Evolutionary conservation across 345 rosid genomes (phyloP), one percentile per base, ranked within the genome.

Genomic region (Salix exigua): DNA sequence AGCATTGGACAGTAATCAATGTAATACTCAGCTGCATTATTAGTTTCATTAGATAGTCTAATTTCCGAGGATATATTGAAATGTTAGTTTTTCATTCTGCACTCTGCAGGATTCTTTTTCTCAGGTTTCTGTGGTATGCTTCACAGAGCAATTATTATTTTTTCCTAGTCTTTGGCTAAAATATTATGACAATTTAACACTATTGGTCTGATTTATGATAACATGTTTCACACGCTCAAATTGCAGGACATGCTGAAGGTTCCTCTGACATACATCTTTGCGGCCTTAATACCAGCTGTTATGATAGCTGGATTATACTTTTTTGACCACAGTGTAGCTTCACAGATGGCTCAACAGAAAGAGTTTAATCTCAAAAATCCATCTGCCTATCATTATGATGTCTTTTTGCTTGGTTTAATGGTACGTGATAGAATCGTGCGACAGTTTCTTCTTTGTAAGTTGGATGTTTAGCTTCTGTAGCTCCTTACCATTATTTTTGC

Each of bases 221-320:
- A 58, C 10, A 14, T n/a, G 63, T 9, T 58, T 60, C 25, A 31
- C 16, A 61, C 51, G 64, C 18, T 71, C 55, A 35, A 58, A 66
- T 62, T 82, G 71, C 91, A 94, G 98, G 97, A 92, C 73, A 94
- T 91, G 97, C 80, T 81, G 63, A 92, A 84, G 77, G 93, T 94
- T 31, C 93, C 98, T 13, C 68, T 83, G n/a, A 55, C 38, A 75
- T 91, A 92, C 83, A 91, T 94, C 63, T 86, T 92, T 72, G 89
- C 88, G 28, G 94, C 94, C 69, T 48, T 89, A 50, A 79, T 92
- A 77, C 97, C 98, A n/a, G 96, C 87, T 61, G 64, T 89, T 81
- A 94, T 92, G 98, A 86, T 94, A 37, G 96, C 96, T 1, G 98
- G 96, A 31, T 85, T 91, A 55, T 90, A 94, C 86, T 94, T 92